Base-by-base conservation (phyloP, 2,329 filamentous ascomycete species). In the Fusarium continuum region DNA sequence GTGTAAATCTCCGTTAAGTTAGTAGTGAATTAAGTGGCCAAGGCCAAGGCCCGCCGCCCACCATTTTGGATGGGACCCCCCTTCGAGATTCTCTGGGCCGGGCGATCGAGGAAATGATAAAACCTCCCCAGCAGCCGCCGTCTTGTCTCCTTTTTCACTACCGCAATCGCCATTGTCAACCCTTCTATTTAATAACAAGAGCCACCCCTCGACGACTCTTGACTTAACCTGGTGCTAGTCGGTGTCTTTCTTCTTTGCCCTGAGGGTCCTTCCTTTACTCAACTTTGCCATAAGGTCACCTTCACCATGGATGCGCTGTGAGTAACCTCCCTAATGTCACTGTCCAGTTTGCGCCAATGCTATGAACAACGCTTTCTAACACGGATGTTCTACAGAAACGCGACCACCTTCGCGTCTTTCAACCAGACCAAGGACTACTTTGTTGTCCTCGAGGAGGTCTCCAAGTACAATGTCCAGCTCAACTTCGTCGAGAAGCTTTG, bases 401-500 rank as follows among this genome's bases (percentile, higher is more conserved):
- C 82, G 68, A 86, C 84, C 56, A 86, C 84, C 55, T 69, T 75
- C 55, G 74, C 80, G 58, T 75, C 76, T 61, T 76, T 83, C 51
- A 82, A 80, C 76, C 77, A 81, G 65, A 79, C 80, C 38, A 76
- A 79, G 59, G 79, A 80, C 68, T 87, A 86, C 73, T 77, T 85
- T 34, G 79, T 77, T 67, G 84, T 89, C 63, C 83, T 87, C 72
- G 84, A 88, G 64, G 85, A 88, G 74, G 82, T 89, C 19, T 81
- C 84, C 73, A 87, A 88, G 74, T 84, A 87, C 83, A 95, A 97
- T 85, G 85, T 96, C 55, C 87, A 93, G 69, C 88, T 99, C 73
- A 97, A 92, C 78, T 83, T 92, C 65, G 81, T 88, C 73, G 95
- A 99, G 84, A 89, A 89, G 74, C 83, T 97, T 68, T 99, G 95